Conservation (phyloP, 192 early-diverging fungal species). For the Coemansia sp. region DNA sequence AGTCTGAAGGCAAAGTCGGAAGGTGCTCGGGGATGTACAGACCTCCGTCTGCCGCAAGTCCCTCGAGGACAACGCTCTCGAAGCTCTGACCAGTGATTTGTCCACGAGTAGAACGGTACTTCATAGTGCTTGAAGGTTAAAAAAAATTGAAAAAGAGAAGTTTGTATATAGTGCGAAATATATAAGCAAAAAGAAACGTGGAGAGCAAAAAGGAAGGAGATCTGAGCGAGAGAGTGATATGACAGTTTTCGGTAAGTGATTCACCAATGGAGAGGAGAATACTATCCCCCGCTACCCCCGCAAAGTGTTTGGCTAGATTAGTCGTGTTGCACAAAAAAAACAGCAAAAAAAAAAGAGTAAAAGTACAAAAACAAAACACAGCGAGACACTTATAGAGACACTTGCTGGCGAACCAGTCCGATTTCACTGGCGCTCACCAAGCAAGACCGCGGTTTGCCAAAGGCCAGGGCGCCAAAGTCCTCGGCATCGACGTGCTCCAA, state of each 20-base stretch:
- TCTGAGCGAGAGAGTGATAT: not conserved
- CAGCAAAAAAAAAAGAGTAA: not conserved
- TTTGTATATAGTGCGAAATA: not conserved
- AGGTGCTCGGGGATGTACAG: constrained; percentile 90
- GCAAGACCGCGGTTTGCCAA: constrained; percentile 16
- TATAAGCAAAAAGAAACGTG: not conserved
- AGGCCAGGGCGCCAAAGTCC: constrained; percentile 45
- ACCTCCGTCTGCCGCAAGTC: constrained; percentile 92
- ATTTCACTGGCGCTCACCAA: constrained; percentile 14
- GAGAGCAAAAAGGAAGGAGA: not conserved
- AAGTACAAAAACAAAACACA: not conserved
- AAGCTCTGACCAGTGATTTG: constrained; percentile 70
- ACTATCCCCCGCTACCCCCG: no score
- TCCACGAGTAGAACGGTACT: constrained; percentile 91
- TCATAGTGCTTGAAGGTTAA: constrained; percentile 60
- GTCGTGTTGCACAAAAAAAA: not conserved
- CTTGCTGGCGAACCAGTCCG: constrained; percentile 20
- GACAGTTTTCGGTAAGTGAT: not conserved
- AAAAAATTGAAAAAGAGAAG: not conserved
- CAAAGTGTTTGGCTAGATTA: not conserved
- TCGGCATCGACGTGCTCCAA: constrained; percentile 49
- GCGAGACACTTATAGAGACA: not conserved
- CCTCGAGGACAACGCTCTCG: constrained; percentile 90
- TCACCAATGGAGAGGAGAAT: no score
- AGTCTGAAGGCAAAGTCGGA: constrained; percentile 71